phyloP scores from a whole-genome alignment of 176 grass and related monocot genomes.

The Bonia amplexicaulis region DNA sequence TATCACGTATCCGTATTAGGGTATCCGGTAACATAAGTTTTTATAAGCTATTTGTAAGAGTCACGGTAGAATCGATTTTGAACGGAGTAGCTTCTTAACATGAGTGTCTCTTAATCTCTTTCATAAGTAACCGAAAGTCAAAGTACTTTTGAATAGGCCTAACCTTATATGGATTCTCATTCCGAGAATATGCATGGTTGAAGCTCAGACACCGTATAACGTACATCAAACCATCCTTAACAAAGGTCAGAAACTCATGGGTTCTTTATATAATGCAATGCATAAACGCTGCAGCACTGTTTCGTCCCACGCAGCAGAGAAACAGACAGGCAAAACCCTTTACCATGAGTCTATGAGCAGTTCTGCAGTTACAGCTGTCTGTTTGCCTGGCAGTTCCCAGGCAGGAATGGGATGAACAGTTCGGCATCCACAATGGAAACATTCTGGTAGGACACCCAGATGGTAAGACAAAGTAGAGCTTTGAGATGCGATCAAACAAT shows the following conservation, averaged over 20 bases:
- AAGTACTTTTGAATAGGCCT: no score
- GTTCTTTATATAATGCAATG: background rate
- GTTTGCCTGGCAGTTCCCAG: background rate
- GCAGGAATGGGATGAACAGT: background rate
- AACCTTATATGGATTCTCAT: background rate
- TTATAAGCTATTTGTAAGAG: no score
- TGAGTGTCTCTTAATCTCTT: no score
- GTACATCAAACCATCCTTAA: background rate
- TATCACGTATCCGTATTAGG: no score
- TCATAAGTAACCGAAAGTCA: no score
- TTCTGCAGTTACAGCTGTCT: background rate
- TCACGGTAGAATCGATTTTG: no score
- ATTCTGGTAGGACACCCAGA: background rate
- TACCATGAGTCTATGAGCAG: no score
- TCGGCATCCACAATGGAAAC: background rate
- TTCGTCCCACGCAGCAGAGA: background rate
- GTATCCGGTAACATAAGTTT: no score
- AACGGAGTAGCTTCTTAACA: no score
- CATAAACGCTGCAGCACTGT: background rate
- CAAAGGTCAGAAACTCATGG: background rate
- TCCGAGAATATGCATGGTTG: background rate
- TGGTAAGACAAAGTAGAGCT: background rate
- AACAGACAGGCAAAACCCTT: background rate
- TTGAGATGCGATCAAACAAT: background rate
- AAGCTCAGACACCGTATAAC: background rate